Percentiles rank a stretch among this genome's conserved stretches.
phyloP scores from a whole-genome alignment of 2,329 filamentous ascomycete genomes.

The Monosporascus sp. region DNA sequence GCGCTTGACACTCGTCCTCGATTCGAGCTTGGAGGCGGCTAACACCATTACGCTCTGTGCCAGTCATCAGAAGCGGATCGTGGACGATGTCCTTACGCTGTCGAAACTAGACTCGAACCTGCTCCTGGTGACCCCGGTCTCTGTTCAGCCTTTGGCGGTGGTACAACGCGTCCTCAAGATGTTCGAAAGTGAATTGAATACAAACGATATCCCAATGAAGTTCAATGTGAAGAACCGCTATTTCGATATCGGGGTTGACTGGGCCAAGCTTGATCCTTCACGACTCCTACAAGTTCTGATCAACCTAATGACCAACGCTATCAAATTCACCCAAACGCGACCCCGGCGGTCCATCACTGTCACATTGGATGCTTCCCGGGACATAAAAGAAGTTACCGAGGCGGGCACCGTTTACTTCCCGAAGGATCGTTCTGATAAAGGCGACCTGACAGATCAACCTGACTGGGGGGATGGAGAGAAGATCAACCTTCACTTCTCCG shows the following conservation, averaged over 20 bases:
- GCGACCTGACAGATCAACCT: slow-evolving; percentile 43
- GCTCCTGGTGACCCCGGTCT: slow-evolving; percentile 63
- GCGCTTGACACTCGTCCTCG: slow-evolving; percentile 35
- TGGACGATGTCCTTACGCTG: slow-evolving; percentile 61
- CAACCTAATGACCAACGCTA: slow-evolving; percentile 65
- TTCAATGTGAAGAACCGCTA: slow-evolving; percentile 66
- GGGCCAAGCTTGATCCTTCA: slow-evolving; percentile 71
- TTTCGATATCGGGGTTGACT: slow-evolving; percentile 57
- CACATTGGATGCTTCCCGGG: slow-evolving; percentile 56
- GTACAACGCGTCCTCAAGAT: slow-evolving; percentile 68
- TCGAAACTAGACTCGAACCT: slow-evolving; percentile 68
- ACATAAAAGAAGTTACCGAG: slow-evolving; percentile 37
- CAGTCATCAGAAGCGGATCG: slow-evolving; percentile 70
- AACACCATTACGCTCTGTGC: slow-evolving; percentile 77
- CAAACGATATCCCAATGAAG: slow-evolving; percentile 65
- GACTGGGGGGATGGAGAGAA: slow-evolving; percentile 70
- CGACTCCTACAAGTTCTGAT: slow-evolving; percentile 70
- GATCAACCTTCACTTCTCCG: slow-evolving; percentile 66
- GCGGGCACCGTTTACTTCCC: slow-evolving; percentile 43
- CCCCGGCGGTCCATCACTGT: slow-evolving; percentile 56
- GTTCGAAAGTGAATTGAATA: slow-evolving; percentile 70
- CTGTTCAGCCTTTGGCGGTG: slow-evolving; percentile 62
- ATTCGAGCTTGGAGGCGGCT: slow-evolving; percentile 64
- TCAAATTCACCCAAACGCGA: slow-evolving; percentile 60
- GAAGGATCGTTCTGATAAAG: slow-evolving; percentile 33